These are phyloP conservation scores for Mycena vitilis DNA, from an alignment of 768 basidiomycete genomes.

Conservation along the genomic window DNA sequence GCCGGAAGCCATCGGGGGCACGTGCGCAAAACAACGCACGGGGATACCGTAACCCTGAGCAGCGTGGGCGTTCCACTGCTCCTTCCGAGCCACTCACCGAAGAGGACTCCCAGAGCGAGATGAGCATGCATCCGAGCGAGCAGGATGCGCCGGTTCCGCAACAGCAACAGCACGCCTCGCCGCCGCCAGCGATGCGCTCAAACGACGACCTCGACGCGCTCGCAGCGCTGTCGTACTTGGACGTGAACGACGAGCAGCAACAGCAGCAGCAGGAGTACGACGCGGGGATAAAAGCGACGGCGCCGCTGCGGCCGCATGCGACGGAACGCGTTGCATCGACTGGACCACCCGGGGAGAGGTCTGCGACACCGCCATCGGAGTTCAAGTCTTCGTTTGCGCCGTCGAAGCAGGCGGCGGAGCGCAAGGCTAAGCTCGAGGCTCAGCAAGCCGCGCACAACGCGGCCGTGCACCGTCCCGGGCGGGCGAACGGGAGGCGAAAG, in stretches of 20 bases:
- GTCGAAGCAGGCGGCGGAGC: conserved; percentile 84
- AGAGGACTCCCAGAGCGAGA: conserved; percentile 45
- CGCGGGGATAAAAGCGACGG: conserved; percentile 41
- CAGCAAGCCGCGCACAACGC: conserved; percentile 86
- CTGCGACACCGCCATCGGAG: conserved; percentile 45
- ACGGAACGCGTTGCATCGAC: conserved; percentile 39
- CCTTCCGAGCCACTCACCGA: conserved; percentile 49
- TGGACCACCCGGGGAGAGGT: conserved; percentile 13
- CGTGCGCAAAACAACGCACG: conserved; percentile 70
- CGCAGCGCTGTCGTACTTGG: conserved; percentile 83
- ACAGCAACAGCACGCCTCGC: background rate
- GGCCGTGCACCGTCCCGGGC: conserved; percentile 80
- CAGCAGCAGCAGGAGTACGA: conserved; percentile 45
- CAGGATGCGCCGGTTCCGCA: conserved; percentile 22
- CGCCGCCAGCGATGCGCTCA: conserved; percentile 29
- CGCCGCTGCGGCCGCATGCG: conserved; percentile 50
- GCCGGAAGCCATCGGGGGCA: conserved; percentile 87
- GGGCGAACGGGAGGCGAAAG: conserved; percentile 72
- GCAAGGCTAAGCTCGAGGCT: conserved; percentile 86
- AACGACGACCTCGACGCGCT: conserved; percentile 78
- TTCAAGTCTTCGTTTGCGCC: conserved; percentile 91
- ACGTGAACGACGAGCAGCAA: conserved; percentile 58
- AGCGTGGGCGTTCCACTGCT: conserved; percentile 49
- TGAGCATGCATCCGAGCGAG: conserved; percentile 30
- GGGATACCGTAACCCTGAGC: conserved; percentile 52